Conservation (phyloP, 805 yeast species). For the Candida patagonica region DNA sequence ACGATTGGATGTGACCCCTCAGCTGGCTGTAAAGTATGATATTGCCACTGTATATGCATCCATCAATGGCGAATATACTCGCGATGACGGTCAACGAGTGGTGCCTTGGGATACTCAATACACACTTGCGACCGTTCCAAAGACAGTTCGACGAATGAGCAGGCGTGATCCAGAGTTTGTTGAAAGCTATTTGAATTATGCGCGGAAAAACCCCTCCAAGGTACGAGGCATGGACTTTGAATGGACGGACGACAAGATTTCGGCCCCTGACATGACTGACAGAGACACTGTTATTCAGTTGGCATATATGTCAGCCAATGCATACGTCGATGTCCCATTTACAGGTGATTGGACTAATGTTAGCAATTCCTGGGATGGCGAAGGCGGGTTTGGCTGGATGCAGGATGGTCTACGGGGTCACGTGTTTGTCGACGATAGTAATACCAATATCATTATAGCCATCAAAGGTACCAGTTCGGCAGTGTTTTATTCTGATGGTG, state of each 20-base stretch:
- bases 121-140: constrained; percentile 5
- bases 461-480: constrained; percentile 91
- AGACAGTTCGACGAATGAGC: constrained; percentile 30
- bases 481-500: constrained; percentile 43
- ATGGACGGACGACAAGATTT: constrained; percentile 48
- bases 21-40: constrained; percentile 29
- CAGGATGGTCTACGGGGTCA: constrained; percentile 84
- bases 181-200: constrained; percentile 55
- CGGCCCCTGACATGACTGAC: constrained; percentile 70
- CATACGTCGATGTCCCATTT: constrained; percentile 70
- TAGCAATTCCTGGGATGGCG: constrained; percentile 46
- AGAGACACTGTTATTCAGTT: constrained; percentile 60
- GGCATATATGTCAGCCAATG: constrained; percentile 84
- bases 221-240: constrained; percentile 29
- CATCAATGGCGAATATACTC: constrained; percentile 6
- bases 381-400: constrained; percentile 77
- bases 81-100: not conserved
- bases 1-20: constrained; percentile 41
- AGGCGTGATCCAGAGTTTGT: constrained; percentile 51
- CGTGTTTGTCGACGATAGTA: constrained; percentile 56
- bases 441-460: constrained; percentile 59
- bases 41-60: constrained; percentile 16
- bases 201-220: constrained; percentile 25
- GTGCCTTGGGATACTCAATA: constrained; percentile 8
- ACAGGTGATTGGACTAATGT: constrained; percentile 86